phyloP scores from a whole-genome alignment of 805 yeast species.

The Pichia californica region DNA sequence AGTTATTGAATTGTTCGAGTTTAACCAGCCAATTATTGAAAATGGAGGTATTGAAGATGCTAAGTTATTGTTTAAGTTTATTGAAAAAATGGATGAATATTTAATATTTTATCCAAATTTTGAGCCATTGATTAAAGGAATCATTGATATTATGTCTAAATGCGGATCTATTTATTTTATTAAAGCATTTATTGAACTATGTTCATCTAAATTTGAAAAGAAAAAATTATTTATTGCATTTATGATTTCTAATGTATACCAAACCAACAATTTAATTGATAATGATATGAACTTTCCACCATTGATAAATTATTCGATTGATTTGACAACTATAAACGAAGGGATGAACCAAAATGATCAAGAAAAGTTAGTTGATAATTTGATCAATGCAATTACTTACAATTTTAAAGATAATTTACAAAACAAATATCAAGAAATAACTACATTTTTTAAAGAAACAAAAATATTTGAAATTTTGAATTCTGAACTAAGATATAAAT shows the following conservation, averaged over 20 bases:
- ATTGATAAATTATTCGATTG: constrained; percentile 5
- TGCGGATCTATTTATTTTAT: constrained; percentile 1
- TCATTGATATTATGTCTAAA: neutral
- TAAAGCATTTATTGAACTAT: constrained; percentile 4
- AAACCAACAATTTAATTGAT: neutral
- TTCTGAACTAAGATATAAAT: neutral
- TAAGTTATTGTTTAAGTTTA: constrained; percentile 6
- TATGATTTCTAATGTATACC: constrained; percentile 7
- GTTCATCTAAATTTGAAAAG: constrained; percentile 4
- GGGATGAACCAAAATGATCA: neutral
- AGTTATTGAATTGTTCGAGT: neutral
- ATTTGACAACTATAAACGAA: neutral
- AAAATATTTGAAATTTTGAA: neutral
- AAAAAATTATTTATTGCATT: constrained; percentile 5
- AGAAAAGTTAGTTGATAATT: neutral
- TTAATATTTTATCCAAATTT: constrained; percentile 3
- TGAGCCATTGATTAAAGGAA: neutral
- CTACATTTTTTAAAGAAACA: neutral
- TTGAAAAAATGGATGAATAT: constrained; percentile 10
- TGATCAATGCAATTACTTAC: neutral
- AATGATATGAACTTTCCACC: constrained; percentile 6
- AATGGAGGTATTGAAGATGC: constrained; percentile 4
- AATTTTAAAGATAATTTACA: neutral
- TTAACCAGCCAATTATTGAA: neutral
- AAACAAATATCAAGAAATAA: neutral